phyloP scores from a whole-genome alignment of 192 early-diverging fungal genomes.

The Phycomyces blakesleeanus region DNA sequence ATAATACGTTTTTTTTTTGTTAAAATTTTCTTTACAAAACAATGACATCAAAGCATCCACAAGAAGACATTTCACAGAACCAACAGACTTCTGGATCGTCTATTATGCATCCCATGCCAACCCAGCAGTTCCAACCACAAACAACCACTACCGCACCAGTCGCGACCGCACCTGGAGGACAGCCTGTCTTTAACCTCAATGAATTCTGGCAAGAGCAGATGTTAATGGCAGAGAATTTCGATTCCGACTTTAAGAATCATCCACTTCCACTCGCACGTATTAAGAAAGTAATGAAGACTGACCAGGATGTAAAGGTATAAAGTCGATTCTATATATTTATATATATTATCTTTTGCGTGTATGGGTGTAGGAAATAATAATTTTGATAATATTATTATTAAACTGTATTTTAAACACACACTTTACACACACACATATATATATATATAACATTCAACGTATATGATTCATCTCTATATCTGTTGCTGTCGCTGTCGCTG shows the following conservation, averaged over 20 bases:
- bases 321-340: too few relatives aligned
- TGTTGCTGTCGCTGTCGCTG: too few relatives aligned
- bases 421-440: too few relatives aligned
- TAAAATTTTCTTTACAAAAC: background rate
- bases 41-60: background rate
- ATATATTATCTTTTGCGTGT: too few relatives aligned
- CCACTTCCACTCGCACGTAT: slow-evolving; percentile 89
- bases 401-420: too few relatives aligned
- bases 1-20: background rate
- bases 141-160: slow-evolving; percentile 6
- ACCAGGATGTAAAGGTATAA: slow-evolving; percentile 93
- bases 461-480: too few relatives aligned
- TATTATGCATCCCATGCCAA: background rate
- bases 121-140: background rate
- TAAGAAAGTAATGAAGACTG: slow-evolving; percentile 98
- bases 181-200: slow-evolving; percentile 39
- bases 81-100: background rate
- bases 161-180: slow-evolving; percentile 28
- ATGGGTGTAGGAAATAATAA: too few relatives aligned
- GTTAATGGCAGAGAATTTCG: slow-evolving; percentile 56
- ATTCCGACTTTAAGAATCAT: slow-evolving; percentile 88
- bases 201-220: slow-evolving; percentile 74
- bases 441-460: too few relatives aligned
- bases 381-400: too few relatives aligned
- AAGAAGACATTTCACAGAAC: background rate